Evolutionary conservation across 2,329 filamentous ascomycete species (phyloP), one percentile per base, ranked within the genome.

Genomic region (Colletotrichum falcatum): DNA sequence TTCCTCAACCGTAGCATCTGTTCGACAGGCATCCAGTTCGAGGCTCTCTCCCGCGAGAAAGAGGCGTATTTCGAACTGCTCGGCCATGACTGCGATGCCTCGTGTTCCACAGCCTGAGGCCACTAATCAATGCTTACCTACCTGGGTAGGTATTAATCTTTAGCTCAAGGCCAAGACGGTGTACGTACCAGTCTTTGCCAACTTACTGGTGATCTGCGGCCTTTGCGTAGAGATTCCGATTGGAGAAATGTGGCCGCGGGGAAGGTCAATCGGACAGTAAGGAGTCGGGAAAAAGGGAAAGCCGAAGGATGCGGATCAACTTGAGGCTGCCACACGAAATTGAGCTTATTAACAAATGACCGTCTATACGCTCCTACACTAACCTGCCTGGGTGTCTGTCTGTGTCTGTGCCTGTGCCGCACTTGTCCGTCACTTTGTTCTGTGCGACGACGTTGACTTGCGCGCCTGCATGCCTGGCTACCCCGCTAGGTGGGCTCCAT

Each of bases 291-390:
- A n/a, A n/a, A n/a, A n/a, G n/a, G n/a, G n/a, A n/a, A n/a, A n/a
- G n/a, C n/a, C 20, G 3, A 35, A 58, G 58, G 53, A 62, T 67
- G 67, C 59, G 30, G 26, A 58, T 59, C 64, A 33, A 48, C 51
- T 58, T 46, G 42, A 46, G 58, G 64, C 68, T 63, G 64, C 53
- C 64, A 53, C 64, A 68, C 64, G 11, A 26, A 68, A 67, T 54
- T 30, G 58, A 70, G 64, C 64, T 62, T 67, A 59, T 59, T 33
- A 23, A 46, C 14, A 11, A 37, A 33, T 58, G 30, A 35, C 26
- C 33, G 62, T 37, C 23, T 14, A 39, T 18, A 14, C 18, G 58
- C 44, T n/a, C 44, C 26, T 62, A n/a, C 59, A 30, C 59, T 61
- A 61, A 26, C 37, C 66, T 46, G 35, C 18, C 18, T 44, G 9